These are phyloP conservation scores for Yamadazyma mexicana DNA, from an alignment of 1,139 yeast genomes.

Conservation along the genomic window DNA sequence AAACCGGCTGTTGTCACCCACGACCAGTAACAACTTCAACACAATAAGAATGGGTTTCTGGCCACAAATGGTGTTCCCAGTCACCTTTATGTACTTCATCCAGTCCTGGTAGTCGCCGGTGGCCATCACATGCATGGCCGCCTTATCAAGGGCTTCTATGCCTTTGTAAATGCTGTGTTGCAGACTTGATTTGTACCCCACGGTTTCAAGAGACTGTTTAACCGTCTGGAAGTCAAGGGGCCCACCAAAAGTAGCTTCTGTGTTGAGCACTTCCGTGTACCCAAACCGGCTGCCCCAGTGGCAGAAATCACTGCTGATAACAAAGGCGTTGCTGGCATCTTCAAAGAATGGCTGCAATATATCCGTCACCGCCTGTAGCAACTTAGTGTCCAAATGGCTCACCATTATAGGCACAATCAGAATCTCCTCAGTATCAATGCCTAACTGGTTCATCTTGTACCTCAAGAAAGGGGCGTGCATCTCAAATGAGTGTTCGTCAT, in stretches of 20 bases:
- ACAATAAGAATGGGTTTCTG: slow-evolving; percentile 76
- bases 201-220: slow-evolving; percentile 15
- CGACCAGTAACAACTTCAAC: slow-evolving; percentile 48
- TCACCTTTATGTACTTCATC: slow-evolving; percentile 60
- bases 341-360: slow-evolving; percentile 54
- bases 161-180: slow-evolving; percentile 58
- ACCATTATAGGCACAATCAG: slow-evolving; percentile 78
- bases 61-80: slow-evolving; percentile 94
- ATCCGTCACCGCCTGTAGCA: slow-evolving; percentile 48
- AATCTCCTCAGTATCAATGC: slow-evolving; percentile 27
- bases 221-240: background rate
- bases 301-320: slow-evolving; percentile 89
- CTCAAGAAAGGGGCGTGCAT: slow-evolving; percentile 87
- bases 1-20: slow-evolving; percentile 26
- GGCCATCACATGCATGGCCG: slow-evolving; percentile 67
- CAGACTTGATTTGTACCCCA: slow-evolving; percentile 15
- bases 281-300: slow-evolving; percentile 91
- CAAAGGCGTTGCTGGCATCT: slow-evolving; percentile 64
- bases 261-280: slow-evolving; percentile 59
- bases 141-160: slow-evolving; percentile 67
- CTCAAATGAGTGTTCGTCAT: slow-evolving; percentile 90
- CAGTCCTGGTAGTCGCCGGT: slow-evolving; percentile 57
- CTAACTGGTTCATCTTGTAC: slow-evolving; percentile 24
- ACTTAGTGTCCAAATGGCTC: slow-evolving; percentile 54
- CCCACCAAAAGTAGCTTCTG: slow-evolving; percentile 15